Conservation (phyloP, 1,284 basidiomycete species). For the Macrocystidia cucumis region DNA sequence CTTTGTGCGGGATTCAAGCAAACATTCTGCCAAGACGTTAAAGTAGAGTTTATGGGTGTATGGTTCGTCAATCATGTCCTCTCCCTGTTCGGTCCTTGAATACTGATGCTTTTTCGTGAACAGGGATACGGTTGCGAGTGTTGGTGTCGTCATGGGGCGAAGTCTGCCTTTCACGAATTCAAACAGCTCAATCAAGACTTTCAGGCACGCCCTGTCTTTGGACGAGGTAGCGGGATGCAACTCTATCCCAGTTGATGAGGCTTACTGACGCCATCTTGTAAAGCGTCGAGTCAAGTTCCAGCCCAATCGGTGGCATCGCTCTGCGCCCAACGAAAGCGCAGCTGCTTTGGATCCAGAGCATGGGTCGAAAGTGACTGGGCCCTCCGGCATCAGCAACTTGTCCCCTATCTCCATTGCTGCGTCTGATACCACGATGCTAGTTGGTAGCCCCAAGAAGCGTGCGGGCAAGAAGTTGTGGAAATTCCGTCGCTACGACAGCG, state of each 20-base stretch:
- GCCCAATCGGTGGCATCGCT: constrained; percentile 44
- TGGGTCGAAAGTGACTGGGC: no score
- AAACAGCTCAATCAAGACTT: constrained; percentile 47
- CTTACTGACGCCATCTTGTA: no score
- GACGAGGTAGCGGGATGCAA: constrained; percentile 37
- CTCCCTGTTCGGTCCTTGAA: no score
- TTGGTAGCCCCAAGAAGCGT: no score
- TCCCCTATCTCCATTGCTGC: no score
- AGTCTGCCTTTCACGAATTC: constrained; percentile 54
- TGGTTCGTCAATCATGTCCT: constrained; percentile 43
- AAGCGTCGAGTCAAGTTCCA: constrained; percentile 47
- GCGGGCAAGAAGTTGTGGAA: no score
- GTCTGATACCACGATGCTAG: no score
- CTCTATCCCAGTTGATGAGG: no score
- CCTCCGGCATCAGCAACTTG: no score
- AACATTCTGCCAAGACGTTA: constrained; percentile 53
- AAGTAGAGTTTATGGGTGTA: constrained; percentile 57
- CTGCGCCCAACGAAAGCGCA: no score
- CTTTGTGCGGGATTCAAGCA: constrained; percentile 55
- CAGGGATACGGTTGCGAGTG: constrained; percentile 48
- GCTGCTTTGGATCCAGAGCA: no score
- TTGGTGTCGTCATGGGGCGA: constrained; percentile 47
- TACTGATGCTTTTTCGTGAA: constrained; percentile 1
- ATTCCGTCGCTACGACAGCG: no score
- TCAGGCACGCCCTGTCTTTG: constrained; percentile 57